A percentile compares a stretch with the other conserved stretches of the same genome.
These are phyloP conservation scores for Paramecium biaurelia DNA, from an alignment of 73 alveolate genomes.

Conservation along the genomic window DNA sequence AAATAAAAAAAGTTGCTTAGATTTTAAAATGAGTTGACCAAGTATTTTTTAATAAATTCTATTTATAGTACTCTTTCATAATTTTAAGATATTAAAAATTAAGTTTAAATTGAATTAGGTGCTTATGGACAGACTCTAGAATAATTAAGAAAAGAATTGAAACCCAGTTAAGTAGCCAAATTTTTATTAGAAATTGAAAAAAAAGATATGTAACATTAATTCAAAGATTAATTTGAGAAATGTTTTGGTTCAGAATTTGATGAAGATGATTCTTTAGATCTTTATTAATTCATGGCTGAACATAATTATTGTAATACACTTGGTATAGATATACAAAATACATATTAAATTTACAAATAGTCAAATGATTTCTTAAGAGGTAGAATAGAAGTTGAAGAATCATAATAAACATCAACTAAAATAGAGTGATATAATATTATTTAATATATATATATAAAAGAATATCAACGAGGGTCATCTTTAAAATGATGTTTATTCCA, in stretches of 20 bases:
- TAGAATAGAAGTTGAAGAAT: neutral
- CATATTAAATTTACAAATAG: constrained; percentile 17
- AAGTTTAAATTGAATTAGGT: neutral
- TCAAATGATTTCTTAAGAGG: constrained; percentile 35
- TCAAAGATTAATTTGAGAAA: constrained; percentile 11
- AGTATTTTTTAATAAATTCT: neutral
- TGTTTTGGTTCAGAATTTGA: constrained; percentile 43
- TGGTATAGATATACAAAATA: constrained; percentile 19
- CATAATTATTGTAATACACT: constrained; percentile 43
- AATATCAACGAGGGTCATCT: constrained; percentile 62
- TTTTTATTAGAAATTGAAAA: neutral
- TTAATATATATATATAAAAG: neutral
- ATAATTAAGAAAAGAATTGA: constrained; percentile 7
- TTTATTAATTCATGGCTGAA: constrained; percentile 42
- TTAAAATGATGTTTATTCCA: constrained; percentile 62
- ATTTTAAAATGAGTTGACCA: neutral
- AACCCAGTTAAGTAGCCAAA: constrained; percentile 4
- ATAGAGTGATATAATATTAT: neutral
- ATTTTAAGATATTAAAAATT: neutral
- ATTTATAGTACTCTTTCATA: neutral
- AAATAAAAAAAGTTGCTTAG: neutral
- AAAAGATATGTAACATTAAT: constrained; percentile 30
- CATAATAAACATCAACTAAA: neutral
- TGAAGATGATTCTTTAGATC: constrained; percentile 44
- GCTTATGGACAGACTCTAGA: neutral